Conservation (phyloP, 345 rosid genomes). For the Hibiscus trionum region DNA sequence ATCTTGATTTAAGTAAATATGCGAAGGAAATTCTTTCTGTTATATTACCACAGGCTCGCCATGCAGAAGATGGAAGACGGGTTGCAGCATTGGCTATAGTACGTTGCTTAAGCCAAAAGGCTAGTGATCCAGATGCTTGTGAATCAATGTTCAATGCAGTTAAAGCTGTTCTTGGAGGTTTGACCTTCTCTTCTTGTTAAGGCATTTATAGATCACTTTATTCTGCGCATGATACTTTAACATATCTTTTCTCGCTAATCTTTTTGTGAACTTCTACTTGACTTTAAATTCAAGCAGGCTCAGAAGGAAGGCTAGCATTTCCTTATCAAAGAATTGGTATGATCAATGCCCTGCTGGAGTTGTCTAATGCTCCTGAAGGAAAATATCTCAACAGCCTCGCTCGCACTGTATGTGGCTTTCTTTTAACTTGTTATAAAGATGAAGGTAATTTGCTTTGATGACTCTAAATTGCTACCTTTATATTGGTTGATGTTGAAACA, state of each 20-base stretch:
- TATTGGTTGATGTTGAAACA: background rate
- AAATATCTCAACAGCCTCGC: conserved; percentile 64
- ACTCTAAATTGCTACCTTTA: background rate
- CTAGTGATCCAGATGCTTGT: conserved; percentile 88
- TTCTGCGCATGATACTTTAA: background rate
- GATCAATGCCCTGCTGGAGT: conserved; percentile 70
- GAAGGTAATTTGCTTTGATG: conserved; percentile 52
- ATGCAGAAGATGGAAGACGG: conserved; percentile 83
- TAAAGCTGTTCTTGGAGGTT: conserved; percentile 89
- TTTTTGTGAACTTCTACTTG: conserved; percentile 11
- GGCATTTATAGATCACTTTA: background rate
- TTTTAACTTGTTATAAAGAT: conserved; percentile 62
- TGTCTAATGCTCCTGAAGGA: conserved; percentile 78
- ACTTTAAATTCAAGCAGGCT: conserved; percentile 42
- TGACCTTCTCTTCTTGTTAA: conserved; percentile 14
- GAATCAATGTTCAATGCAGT: conserved; percentile 71
- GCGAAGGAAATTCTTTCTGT: conserved; percentile 70
- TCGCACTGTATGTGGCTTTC: conserved; percentile 45
- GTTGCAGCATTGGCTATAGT: conserved; percentile 57
- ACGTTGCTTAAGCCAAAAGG: conserved; percentile 59
- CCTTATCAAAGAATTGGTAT: conserved; percentile 90
- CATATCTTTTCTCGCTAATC: background rate
- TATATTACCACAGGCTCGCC: conserved; percentile 72
- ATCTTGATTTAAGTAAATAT: conserved; percentile 86
- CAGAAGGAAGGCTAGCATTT: conserved; percentile 88